Base-by-base conservation (phyloP, 2,329 filamentous ascomycete genomes). In the Lasiodiplodia sp. region DNA sequence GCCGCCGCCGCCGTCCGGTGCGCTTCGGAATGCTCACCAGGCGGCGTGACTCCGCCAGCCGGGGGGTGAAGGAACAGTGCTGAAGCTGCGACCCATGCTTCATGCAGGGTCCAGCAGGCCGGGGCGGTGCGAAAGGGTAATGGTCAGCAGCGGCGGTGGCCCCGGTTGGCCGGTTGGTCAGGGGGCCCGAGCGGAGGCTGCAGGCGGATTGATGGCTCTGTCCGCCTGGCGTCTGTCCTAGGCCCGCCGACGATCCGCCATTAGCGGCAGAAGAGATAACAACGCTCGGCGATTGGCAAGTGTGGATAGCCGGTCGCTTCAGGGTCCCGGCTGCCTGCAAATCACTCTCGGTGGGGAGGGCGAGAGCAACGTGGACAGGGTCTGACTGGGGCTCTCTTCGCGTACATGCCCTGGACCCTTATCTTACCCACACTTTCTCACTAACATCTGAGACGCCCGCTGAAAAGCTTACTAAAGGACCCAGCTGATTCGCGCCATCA, bases 401-500 rank as follows among this genome's bases (percentile, higher is more conserved):
- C 11, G 23, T 25, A 25, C 51, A 25, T 5, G 40, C 40, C 28
- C 21, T 64, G 47, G 60, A 64, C 60, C 60, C 44, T 64, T 38
- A 52, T 64, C 60, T 64, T 64, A 63, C 60, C 28, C 60, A 64
- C 47, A 64, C 47, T 31, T 52, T 18, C 47, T 52, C 60, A 28
- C 28, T 28, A 16, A 18, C 14, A 5, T 28, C 51, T 38, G 38
- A 16, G 14, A 58, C 55, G 34, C 2, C 55, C 25, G 34, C n/a
- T 21, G 23, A 23, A 18, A 51, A 25, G 60, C 60, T 64, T 64
- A 52, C 60, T 21, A 38, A 38, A 62, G n/a, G 11, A 4, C 58
- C 44, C 60, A 52, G 47, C 60, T 64, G 31, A 53, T 52, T 34
- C 34, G 60, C 60, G 60, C 60, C 60, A 52, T 52, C 40, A 57